Evolutionary conservation across 2,329 filamentous ascomycete species (phyloP).

Genomic region (Penicillium sp.): DNA sequence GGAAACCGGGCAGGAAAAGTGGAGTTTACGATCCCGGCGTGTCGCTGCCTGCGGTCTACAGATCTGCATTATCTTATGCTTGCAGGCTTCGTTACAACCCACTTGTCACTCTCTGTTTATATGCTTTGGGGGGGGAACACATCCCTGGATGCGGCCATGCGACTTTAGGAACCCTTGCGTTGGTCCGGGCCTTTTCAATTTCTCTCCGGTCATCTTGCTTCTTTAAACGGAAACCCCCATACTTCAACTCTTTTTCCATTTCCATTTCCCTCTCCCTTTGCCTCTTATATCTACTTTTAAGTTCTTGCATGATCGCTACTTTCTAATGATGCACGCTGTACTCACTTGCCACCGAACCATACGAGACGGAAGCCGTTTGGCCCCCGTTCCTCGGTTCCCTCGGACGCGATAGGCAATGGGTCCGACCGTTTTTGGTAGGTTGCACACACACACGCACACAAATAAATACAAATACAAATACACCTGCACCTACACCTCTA

Average conservation of each 20-base stretch:
- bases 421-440: not conserved
- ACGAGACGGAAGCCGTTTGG: not conserved
- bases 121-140: not conserved
- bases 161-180: not conserved
- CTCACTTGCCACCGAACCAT: constrained; percentile 12
- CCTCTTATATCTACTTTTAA: not conserved
- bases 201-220: not conserved
- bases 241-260: not conserved
- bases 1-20: constrained; percentile 2
- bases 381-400: not conserved
- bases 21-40: not conserved
- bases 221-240: too few species aligned
- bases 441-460: not conserved
- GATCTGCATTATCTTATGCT: not conserved
- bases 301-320: not conserved
- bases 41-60: not conserved
- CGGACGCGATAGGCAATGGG: not conserved
- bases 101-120: not conserved
- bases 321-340: constrained; percentile 8
- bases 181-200: not conserved
- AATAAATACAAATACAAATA: too few species aligned
- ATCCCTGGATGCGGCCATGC: not conserved
- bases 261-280: not conserved
- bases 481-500: too few species aligned
- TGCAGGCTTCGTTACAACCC: not conserved